These are phyloP conservation scores for Pseudonectria foliicola DNA, from an alignment of 2,329 filamentous ascomycete genomes.

Conservation along the genomic window DNA sequence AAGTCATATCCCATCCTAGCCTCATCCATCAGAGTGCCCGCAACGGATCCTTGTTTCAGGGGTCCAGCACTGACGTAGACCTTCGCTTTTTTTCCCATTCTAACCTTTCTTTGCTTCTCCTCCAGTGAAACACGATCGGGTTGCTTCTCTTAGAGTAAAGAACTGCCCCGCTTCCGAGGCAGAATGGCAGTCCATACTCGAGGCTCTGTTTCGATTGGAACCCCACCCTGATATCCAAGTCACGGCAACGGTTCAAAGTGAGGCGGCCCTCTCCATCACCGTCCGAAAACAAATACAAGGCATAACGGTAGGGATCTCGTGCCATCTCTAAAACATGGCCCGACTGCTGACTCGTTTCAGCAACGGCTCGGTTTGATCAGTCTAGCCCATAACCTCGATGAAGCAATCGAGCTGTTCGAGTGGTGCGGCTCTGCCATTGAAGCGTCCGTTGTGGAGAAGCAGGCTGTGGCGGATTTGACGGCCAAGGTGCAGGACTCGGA, in stretches of 20 bases:
- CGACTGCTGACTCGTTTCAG: slow-evolving; percentile 32
- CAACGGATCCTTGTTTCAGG: slow-evolving; percentile 10
- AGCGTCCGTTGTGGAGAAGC: slow-evolving; percentile 37
- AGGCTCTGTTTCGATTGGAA: slow-evolving; percentile 47
- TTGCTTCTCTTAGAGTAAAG: slow-evolving; percentile 45
- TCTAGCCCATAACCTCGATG: slow-evolving; percentile 47
- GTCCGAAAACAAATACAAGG: slow-evolving; percentile 60
- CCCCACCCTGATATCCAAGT: slow-evolving; percentile 49
- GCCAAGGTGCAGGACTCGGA: slow-evolving; percentile 42
- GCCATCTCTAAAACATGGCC: slow-evolving; percentile 7
- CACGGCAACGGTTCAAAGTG: slow-evolving; percentile 50
- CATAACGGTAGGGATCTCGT: slow-evolving; percentile 50
- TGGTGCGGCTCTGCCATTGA: slow-evolving; percentile 59
- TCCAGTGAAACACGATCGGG: slow-evolving; percentile 49
- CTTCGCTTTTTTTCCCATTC: slow-evolving; percentile 10
- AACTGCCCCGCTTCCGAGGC: slow-evolving; percentile 48
- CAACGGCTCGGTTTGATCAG: slow-evolving; percentile 63
- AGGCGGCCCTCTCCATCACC: slow-evolving; percentile 49
- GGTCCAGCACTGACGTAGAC: slow-evolving; percentile 12
- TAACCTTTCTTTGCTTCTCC: slow-evolving; percentile 12
- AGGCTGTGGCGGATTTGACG: slow-evolving; percentile 35
- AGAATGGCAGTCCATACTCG: slow-evolving; percentile 62
- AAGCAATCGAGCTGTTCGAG: slow-evolving; percentile 58
- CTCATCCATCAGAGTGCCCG: slow-evolving; percentile 7
- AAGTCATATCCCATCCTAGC: slow-evolving; percentile 30